Evolutionary conservation across 805 yeast genomes (phyloP).

Genomic region (Candida sphagnicola): DNA sequence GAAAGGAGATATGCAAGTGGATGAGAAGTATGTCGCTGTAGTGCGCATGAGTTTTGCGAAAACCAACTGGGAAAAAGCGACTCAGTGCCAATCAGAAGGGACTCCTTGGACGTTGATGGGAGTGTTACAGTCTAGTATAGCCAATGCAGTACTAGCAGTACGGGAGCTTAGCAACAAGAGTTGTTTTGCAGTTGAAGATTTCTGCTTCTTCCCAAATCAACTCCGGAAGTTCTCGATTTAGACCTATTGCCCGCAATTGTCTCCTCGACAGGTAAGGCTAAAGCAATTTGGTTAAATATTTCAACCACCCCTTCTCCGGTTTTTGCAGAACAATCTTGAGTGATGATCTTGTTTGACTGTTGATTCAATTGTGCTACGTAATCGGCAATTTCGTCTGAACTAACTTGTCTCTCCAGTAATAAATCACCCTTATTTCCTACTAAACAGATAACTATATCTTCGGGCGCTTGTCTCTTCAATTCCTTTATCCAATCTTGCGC

Average conservation of each 20-base stretch:
- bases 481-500: conserved; percentile 80
- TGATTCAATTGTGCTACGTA: conserved; percentile 29
- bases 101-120: too few relatives aligned
- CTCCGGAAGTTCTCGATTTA: conserved; percentile 30
- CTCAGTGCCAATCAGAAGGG: too few relatives aligned
- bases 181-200: too few relatives aligned
- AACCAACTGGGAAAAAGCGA: too few relatives aligned
- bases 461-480: conserved; percentile 74
- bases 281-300: conserved; percentile 35
- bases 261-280: conserved; percentile 41
- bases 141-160: too few relatives aligned
- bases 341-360: conserved; percentile 17
- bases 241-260: conserved; percentile 21
- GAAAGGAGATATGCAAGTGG: too few relatives aligned
- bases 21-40: too few relatives aligned
- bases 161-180: conserved; percentile 23
- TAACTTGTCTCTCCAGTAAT: conserved; percentile 43
- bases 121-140: too few relatives aligned
- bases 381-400: conserved; percentile 41
- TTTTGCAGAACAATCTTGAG: conserved; percentile 43
- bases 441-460: conserved; percentile 70
- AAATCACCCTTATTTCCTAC: conserved; percentile 80
- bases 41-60: too few relatives aligned
- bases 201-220: conserved; percentile 31
- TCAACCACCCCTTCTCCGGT: conserved; percentile 42